Evolutionary conservation across 768 basidiomycete species (phyloP), one percentile per base, ranked within the genome.

Genomic region (Phanerochaete sordida): DNA sequence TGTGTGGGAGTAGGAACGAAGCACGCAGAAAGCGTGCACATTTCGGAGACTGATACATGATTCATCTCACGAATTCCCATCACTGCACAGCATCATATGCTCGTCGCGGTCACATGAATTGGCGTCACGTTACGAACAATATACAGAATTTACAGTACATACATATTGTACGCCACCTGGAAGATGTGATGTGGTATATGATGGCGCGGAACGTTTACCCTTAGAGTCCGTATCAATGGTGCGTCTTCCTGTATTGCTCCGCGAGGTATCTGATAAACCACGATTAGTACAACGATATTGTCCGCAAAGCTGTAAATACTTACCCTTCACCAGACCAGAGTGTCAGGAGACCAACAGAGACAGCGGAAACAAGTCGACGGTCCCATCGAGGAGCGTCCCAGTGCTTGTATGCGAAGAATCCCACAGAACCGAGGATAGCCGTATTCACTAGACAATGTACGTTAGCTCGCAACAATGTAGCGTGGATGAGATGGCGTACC

Each of bases 291-390:
- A 63, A 45, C 9, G n/a, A 35, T 9, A 6, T 9, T 8, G 28
- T 31, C n/a, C 48, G 3, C 37, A 33, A 24, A 13, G 16, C n/a
- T n/a, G 23, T 55, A 16, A 54, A 19, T 0, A 74, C 82, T 70
- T 68, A 90, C 85, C 86, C 85, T 76, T 92, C 90, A 35, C 82
- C 81, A 21, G 82, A 80, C 75, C 82, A 84, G 15, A 93, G 73
- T 2, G 82, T 73, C 30, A 88, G 62, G 9, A 92, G 69, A 4
- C 86, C 86, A 37, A 81, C 78, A 7, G 83, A 75, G 23, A 88
- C 73, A 3, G 82, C 79, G 6, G 83, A 83, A 11, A 91, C 80
- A 7, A 77, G 70, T 19, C 84, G 80, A 56, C 81, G 74, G 69
- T 91, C 87, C 90, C 90, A 91, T 2, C 65, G 71, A 1, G 82